These are phyloP conservation scores for Aleurites moluccanus DNA, from an alignment of 441 rosid species.

Conservation along the genomic window DNA sequence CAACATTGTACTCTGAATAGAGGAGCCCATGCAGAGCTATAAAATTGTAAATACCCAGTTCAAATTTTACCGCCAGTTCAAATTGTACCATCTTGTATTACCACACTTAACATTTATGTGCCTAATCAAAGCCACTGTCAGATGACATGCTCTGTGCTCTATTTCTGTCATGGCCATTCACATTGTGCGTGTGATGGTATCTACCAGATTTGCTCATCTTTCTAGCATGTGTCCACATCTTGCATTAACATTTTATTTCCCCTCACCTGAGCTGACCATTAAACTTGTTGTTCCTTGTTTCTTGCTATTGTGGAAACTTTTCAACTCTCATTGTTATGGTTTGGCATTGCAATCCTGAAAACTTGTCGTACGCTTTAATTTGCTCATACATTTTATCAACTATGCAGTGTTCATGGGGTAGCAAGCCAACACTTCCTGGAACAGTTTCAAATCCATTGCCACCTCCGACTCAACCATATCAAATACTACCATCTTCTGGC, in stretches of 20 bases:
- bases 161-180: not conserved
- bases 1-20: not conserved
- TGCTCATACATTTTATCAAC: not conserved
- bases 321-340: not conserved
- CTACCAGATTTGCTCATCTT: not conserved
- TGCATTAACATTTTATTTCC: not conserved
- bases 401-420: conserved; percentile 8
- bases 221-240: not conserved
- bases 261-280: not conserved
- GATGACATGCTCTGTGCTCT: not conserved
- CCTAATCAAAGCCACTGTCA: not conserved
- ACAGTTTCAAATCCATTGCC: not conserved
- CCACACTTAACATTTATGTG: not conserved
- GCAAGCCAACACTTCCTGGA: conserved; percentile 5
- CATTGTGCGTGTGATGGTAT: not conserved
- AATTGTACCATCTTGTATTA: not conserved
- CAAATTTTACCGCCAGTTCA: not conserved
- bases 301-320: not conserved
- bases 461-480: not conserved
- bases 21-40: not conserved
- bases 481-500: not conserved
- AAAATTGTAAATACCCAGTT: not conserved
- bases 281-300: too few species aligned
- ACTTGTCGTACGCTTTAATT: not conserved
- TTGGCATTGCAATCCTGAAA: not conserved